Evolutionary conservation across 768 basidiomycete species (phyloP), one percentile per base, ranked within the genome.

Genomic region (Lentinula edodes): DNA sequence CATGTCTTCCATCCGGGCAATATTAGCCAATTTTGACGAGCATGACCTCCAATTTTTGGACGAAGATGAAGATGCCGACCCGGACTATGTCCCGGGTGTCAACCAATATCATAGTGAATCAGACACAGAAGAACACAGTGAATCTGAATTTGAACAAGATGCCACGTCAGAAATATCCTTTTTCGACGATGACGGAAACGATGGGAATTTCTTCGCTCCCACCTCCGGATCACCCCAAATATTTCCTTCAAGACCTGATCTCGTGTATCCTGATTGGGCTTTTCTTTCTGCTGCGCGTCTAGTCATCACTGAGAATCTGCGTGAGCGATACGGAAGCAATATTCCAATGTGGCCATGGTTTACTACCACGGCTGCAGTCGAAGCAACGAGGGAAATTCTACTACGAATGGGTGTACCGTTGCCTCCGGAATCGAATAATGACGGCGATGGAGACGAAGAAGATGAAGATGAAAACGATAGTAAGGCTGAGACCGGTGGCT

Each of bases 281-380:
- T 85, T 75, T 69, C 76, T 85, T 12, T 74, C 81, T 2, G 79
- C 81, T 13, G 82, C 74, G 8, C 77, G 84, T 12, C 71, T 79
- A 23, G 71, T 84, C 9, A 74, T 85, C 15, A 83, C 86, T 65
- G 74, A 76, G 36, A 86, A 84, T 61, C 58, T 85, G 61, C 32
- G 58, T 4, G 45, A 48, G 16, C 38, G 32, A 7, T 48, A 59
- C 5, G 46, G 34, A 38, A 38, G 32, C 32, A 38, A 48, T 34
- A 32, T 45, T n/a, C 58, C 58, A 13, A 51, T 48, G 35, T 59
- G 58, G 58, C 58, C 58, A 15, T 59, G 58, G 58, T 59, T 59
- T 34, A 59, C 58, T 7, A 59, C 45, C 3, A 23, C 18, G 8
- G 41, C 58, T 50, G 58, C 58, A n/a, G 34, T 59, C 16, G 43